Base-by-base conservation (phyloP, 495 filamentous ascomycete species). In the Penicillium subrubescens region DNA sequence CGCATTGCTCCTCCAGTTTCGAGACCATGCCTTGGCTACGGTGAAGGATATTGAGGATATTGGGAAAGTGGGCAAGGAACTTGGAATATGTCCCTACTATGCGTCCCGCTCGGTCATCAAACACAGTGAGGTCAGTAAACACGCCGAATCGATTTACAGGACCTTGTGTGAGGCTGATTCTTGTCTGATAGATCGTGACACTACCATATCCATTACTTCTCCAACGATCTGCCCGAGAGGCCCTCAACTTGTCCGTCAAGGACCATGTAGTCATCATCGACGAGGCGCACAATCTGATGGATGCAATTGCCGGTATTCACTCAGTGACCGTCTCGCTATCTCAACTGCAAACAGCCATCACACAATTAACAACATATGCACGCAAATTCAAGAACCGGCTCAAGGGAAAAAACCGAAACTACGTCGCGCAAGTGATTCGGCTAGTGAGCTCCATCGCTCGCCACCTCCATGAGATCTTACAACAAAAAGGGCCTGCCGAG, bases 211-310 rank as follows among this genome's bases (percentile, higher is more conserved):
- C 93, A 17, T 75, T 98, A 25, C 82, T 99, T 0, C 81, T 99
- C 31, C 95, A 98, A 68, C 90, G 89, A 69, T 93, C 91, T 31
- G 94, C 95, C 6, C 83, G 95, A 48, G 93, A 98, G 61, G 92
- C 95, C 5, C 83, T 99, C 4, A 87, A 88, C 35, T 84, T 99
- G 23, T 95, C 91, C 33, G 76, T 99, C 11, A 93, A 94, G 67
- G 89, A 87, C 8, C 94, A 97, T 73, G 83, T 98, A 2, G 86
- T 99, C 25, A 90, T 99, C 48, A 92, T 99, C 65, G 95, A 99
- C 69, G 95, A 99, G 79, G 95, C 96, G 1, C 95, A 99, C 72
- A 99, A 99, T 73, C 84, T 99, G 34, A 97, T 97, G 88, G 93
- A 97, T 74, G 91, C 94, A 2, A 93, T 99, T 50, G 85, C 92